Base-by-base conservation (phyloP, 2,329 filamentous ascomycete species). In the Teratosphaeria viscida region DNA sequence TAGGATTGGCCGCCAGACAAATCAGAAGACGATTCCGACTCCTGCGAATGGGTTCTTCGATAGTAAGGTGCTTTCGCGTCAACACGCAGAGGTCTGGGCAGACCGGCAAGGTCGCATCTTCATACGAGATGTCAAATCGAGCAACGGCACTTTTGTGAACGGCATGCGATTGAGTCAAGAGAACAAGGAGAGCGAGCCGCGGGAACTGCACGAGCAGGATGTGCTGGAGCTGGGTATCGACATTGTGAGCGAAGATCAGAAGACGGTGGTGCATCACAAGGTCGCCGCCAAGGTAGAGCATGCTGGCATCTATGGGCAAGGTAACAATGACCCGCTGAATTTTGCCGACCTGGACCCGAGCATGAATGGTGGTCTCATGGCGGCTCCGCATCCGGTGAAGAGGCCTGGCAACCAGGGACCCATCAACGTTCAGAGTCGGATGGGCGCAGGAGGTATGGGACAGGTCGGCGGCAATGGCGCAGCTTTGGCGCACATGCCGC, bases 121-220 rank as follows among this genome's bases (percentile, higher is more conserved):
- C 83, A 97, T 99, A 66, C 85, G 92, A 60, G 94, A 99, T 75
- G 89, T 99, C 67, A 99, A 97, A 75, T 97, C 94, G 0, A 99
- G 94, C 49, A 99, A 99, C 72, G 94, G 94, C 60, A 99, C 94
- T 0, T 99, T 99, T 74, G 92, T 99, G 66, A 99, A 99, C 69
- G 91, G 91, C 23, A 85, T 88, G 58, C 86, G 94, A 34, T 75
- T 99, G 61, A 97, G 94, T 2, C 89, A 86, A 58, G 94, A 99
- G 73, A 99, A 96, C 69, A 85, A 92, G 67, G 94, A 99, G 74
- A 97, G 92, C 0, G 94, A 97, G 62, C 92, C 94, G 0, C 90
- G 96, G 71, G 92, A 97, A 71, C 78, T 99, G 37, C 87, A 92
- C 69, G 91, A 92, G 61, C 87, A 90, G 65, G 94, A 99, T 71